Conservation (phyloP, 2,329 filamentous ascomycete species). For the Botrytis galanthina region DNA sequence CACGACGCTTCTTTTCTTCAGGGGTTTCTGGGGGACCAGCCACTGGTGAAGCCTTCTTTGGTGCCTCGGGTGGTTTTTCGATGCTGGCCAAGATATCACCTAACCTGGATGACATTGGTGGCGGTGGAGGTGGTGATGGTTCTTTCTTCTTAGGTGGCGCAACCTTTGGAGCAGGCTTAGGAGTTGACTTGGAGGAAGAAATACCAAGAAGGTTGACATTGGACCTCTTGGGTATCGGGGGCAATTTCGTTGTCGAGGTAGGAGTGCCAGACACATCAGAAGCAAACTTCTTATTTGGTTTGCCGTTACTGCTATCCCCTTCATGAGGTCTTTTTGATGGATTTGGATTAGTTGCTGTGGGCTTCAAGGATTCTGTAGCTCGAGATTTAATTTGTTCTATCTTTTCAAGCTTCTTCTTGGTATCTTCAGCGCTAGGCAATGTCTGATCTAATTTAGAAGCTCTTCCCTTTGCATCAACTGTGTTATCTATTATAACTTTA, state of each 20-base stretch:
- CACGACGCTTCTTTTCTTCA: slow-evolving; percentile 63
- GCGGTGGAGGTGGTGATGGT: slow-evolving; percentile 32
- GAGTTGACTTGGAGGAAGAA: slow-evolving; percentile 32
- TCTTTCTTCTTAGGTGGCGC: slow-evolving; percentile 40
- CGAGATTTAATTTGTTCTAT: slow-evolving; percentile 31
- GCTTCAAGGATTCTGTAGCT: slow-evolving; percentile 25
- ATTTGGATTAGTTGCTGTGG: slow-evolving; percentile 22
- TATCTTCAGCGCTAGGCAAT: slow-evolving; percentile 30
- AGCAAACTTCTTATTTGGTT: slow-evolving; percentile 39
- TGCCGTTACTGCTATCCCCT: slow-evolving; percentile 33
- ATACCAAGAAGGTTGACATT: slow-evolving; percentile 33
- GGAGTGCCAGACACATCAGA: slow-evolving; percentile 34
- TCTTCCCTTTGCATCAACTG: slow-evolving; percentile 35
- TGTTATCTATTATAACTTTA: slow-evolving; percentile 51
- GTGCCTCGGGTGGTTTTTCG: slow-evolving; percentile 35
- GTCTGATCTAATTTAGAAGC: slow-evolving; percentile 47
- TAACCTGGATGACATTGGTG: slow-evolving; percentile 37
- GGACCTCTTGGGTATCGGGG: slow-evolving; percentile 30
- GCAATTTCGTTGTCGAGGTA: slow-evolving; percentile 27
- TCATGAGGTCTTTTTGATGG: slow-evolving; percentile 37
- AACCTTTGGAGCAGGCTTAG: slow-evolving; percentile 35
- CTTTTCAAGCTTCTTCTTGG: slow-evolving; percentile 33
- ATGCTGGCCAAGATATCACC: slow-evolving; percentile 39
- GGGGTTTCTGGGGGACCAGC: slow-evolving; percentile 55
- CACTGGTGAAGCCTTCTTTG: slow-evolving; percentile 35